Conservation (phyloP, 352 stramenopile species). For the Elongisporangium anandrum region DNA sequence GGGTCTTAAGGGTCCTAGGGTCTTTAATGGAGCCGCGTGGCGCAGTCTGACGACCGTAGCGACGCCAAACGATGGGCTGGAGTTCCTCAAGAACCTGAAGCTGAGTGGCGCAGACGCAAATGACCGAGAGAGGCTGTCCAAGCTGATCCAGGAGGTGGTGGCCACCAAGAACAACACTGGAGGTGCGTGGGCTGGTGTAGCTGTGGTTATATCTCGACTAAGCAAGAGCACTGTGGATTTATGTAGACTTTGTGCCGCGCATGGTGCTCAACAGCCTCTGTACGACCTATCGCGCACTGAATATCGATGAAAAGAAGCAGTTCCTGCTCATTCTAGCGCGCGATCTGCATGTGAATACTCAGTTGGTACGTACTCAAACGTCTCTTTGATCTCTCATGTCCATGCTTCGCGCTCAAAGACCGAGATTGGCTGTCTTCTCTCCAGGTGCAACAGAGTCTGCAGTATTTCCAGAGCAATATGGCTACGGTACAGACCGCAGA, state of each 20-base stretch:
- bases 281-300: conserved; percentile 47
- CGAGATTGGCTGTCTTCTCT: neutral
- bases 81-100: conserved; percentile 48
- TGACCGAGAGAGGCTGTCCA: conserved; percentile 46
- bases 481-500: conserved; percentile 33
- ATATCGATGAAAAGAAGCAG: conserved; percentile 79
- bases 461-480: conserved; percentile 53
- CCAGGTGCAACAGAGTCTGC: conserved; percentile 50
- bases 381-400: neutral
- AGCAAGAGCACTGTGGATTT: conserved; percentile 1
- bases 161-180: conserved; percentile 61
- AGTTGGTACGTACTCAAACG: conserved; percentile 2
- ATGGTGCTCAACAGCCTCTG: conserved; percentile 69
- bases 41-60: neutral
- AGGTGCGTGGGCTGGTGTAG: conserved; percentile 21
- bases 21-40: neutral
- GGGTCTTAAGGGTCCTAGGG: neutral
- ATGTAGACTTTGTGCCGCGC: conserved; percentile 73
- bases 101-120: conserved; percentile 28
- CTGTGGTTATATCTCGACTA: neutral
- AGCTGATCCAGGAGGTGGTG: conserved; percentile 65
- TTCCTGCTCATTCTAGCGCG: conserved; percentile 76
- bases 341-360: conserved; percentile 60
- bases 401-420: too few species aligned
- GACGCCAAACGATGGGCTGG: conserved; percentile 14